A percentile compares a stretch with the other conserved stretches of the same genome.
Evolutionary conservation across 768 basidiomycete species (phyloP).

Genomic region (Filobasidium floriforme): DNA sequence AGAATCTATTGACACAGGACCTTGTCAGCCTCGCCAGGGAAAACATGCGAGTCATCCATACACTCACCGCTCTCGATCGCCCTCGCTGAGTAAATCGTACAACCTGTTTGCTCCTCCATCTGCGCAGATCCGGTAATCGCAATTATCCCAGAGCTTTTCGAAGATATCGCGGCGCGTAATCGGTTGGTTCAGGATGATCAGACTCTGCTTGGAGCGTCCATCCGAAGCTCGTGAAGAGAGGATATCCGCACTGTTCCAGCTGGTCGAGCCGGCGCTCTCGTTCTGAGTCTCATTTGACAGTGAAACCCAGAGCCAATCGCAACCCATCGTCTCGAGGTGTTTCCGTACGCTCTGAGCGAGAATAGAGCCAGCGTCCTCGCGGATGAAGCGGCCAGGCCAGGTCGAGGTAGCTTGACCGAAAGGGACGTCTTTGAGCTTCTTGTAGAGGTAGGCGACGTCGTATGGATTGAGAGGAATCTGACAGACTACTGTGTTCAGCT

Average conservation of each 20-base stretch:
- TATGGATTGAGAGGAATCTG: conserved; percentile 41
- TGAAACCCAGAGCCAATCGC: conserved; percentile 15
- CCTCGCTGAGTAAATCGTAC: not conserved
- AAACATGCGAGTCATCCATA: not conserved
- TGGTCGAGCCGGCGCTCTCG: not conserved
- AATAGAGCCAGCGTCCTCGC: conserved; percentile 31
- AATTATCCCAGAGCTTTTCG: conserved; percentile 52
- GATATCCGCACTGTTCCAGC: not conserved
- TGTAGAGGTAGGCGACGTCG: conserved; percentile 26
- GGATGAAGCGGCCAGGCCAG: conserved; percentile 39
- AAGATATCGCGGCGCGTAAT: conserved; percentile 60
- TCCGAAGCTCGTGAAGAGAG: conserved; percentile 42
- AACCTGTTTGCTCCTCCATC: conserved; percentile 85
- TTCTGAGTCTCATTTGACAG: not conserved
- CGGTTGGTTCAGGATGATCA: conserved; percentile 87
- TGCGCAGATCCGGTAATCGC: conserved; percentile 61
- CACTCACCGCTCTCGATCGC: not conserved
- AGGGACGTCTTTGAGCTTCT: conserved; percentile 21
- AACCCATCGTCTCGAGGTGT: conserved; percentile 32
- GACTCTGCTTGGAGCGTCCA: conserved; percentile 17
- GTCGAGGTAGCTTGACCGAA: conserved; percentile 38
- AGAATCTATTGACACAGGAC: conserved; percentile 51
- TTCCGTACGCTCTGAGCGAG: conserved; percentile 29
- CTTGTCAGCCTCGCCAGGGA: not conserved
- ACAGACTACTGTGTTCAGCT: not conserved